These are phyloP conservation scores for Yarrowia yakushimensis DNA, from an alignment of 805 yeast genomes.

Conservation along the genomic window DNA sequence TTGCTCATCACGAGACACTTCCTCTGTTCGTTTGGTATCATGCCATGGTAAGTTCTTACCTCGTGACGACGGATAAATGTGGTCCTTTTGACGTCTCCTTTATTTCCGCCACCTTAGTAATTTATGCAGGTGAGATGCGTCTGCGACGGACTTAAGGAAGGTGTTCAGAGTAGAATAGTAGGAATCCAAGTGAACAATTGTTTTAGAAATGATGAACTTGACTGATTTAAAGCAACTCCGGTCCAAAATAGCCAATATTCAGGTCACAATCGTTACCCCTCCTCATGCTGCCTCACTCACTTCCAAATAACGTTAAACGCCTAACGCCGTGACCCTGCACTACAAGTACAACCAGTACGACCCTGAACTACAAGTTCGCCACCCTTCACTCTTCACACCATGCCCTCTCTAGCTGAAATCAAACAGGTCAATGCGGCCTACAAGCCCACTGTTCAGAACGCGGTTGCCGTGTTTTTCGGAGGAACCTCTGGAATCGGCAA, in stretches of 20 bases:
- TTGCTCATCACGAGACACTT: no score
- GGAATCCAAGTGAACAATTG: no score
- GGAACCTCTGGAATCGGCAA: constrained; percentile 37
- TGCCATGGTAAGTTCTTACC: no score
- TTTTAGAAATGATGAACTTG: neutral
- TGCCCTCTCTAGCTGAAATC: constrained; percentile 23
- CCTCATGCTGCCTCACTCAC: neutral
- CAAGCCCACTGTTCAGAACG: constrained; percentile 9
- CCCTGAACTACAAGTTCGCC: constrained; percentile 11
- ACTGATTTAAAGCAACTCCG: neutral
- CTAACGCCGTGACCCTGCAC: constrained; percentile 11
- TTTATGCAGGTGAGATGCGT: neutral
- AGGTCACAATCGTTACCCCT: neutral
- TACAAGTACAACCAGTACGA: no score
- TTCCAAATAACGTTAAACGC: neutral
- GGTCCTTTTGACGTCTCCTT: no score
- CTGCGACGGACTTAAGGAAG: neutral
- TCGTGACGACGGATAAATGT: no score
- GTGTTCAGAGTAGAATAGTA: no score
- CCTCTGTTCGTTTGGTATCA: no score
- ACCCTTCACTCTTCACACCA: neutral
- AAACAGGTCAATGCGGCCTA: constrained; percentile 25
- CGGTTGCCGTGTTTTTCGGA: constrained; percentile 32
- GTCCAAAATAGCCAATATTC: neutral
- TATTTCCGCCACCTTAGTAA: constrained; percentile 3